Base-by-base conservation (phyloP, 2,329 filamentous ascomycete genomes). In the Mollisiaceae sp. region DNA sequence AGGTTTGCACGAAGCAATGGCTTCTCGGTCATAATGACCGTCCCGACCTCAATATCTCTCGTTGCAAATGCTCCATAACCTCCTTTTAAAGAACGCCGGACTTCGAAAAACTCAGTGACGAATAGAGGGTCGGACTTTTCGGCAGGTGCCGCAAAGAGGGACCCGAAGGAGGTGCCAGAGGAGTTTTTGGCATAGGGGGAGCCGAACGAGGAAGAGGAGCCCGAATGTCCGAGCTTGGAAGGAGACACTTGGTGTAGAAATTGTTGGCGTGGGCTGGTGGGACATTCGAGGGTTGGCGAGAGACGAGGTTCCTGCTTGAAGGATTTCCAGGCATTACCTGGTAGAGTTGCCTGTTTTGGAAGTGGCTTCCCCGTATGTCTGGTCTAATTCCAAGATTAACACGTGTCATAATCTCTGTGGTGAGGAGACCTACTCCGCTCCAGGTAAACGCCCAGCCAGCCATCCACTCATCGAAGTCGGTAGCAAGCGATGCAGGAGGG, bases 21-120 rank as follows among this genome's bases (percentile, higher is more conserved):
- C n/a, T 63, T 60, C 58, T 77, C 75, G 1, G 58, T 50, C 24
- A 73, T 70, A 43, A 77, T 69, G 18, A 71, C 43, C 0, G 70
- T 74, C 8, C 57, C 70, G 11, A 50, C 50, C 24, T 69, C 54
- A 35, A 77, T 75, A 32, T 74, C 64, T n/a, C 62, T 70, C 1
- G 47, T 62, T 20, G 75, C 73, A 62, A 76, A 76, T 4, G 71
- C 73, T 57, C 73, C 75, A 57, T 72, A 69, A 11, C 75, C 75
- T 8, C 70, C 70, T 38, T 74, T 74, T 9, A 62, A 60, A 2
- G 74, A 74, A 27, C 45, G 52, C 11, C 65, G 65, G 14, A 73
- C 71, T 60, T 75, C 71, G n/a, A 75, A 75, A 59, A 66, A 71
- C 20, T 74, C 67, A 1, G 71, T 74, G 4, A 55, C 61, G 47